phyloP scores from a whole-genome alignment of 257 asterid genomes.

The Jaltomata sinuosa region DNA sequence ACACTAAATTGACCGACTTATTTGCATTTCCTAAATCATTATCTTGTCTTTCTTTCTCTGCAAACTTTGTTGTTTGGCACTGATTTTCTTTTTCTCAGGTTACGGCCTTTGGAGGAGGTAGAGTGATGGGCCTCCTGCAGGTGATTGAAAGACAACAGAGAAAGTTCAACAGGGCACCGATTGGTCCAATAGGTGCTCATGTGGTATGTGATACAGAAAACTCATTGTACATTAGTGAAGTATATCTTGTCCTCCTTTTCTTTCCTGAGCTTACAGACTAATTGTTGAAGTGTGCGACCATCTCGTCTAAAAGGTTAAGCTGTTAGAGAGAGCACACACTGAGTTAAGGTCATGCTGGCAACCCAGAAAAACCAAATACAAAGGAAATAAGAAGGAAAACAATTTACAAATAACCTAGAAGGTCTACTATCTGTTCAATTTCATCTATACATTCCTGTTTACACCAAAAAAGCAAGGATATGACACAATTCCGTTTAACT shows the following conservation, averaged over 20 bases:
- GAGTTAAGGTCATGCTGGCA: too few species aligned
- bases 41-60: not conserved
- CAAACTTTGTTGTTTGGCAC: not conserved
- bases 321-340: not conserved
- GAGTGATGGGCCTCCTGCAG: conserved; percentile 57
- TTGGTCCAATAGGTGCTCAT: conserved; percentile 95
- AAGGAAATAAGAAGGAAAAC: too few species aligned
- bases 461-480: too few species aligned
- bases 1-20: not conserved
- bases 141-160: conserved; percentile 64
- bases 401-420: too few species aligned
- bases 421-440: too few species aligned
- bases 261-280: not conserved
- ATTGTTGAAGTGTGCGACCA: not conserved
- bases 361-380: too few species aligned
- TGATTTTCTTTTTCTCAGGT: conserved; percentile 34
- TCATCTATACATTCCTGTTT: too few species aligned
- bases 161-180: conserved; percentile 67
- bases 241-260: not conserved
- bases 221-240: not conserved
- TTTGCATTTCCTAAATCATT: not conserved
- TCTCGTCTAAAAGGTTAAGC: not conserved
- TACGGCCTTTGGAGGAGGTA: conserved; percentile 86
- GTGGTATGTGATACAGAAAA: conserved; percentile 44
- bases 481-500: too few species aligned